Base-by-base conservation (phyloP, 176 grass and related monocot species). In the Sorghum bicolor region DNA sequence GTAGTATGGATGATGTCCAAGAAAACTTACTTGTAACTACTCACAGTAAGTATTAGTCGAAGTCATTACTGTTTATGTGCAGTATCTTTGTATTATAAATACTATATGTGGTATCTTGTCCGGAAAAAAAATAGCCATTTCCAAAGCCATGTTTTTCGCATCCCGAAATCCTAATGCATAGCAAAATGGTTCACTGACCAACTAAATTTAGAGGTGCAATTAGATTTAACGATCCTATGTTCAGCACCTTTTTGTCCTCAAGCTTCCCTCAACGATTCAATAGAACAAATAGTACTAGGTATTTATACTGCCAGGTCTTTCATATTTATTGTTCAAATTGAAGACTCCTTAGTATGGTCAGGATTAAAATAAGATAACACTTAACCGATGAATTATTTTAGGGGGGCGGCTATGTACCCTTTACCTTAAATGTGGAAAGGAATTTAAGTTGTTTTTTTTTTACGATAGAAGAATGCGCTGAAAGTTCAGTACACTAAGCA, bases 1-100 rank as follows among this genome's bases (percentile, higher is more conserved):
- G 43, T 15, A 66, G 20, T 15, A 64, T 72, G 73, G 72, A 82
- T 66, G 28, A 38, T 29, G 7, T 36, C 55, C 36, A 61, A 50
- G 48, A 70, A 68, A 80, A 61, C 6, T 7, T 67, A 32, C 28
- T 81, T 55, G 10, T 29, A 89, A 40, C 25, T 65, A 82, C 69
- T 74, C 20, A 26, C 31, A 78, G 8, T 6, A 14, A 5, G 40
- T 64, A 71, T 41, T 65, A 64, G 29, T 45, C 17, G 2, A 65
- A 86, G 11, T 80, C 25, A 61, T 17, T 67, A 37, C 69, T 24
- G 5, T 75, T 37, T 67, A 37, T 37, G 30, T 1, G 11, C 32
- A 24, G 37, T 11, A 64, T 37, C 2, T 29, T 72, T 30, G 61
- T 37, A 81, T 33, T 34, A 82, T 20, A 28, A 30, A 58, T 10